phyloP scores from a whole-genome alignment of 768 basidiomycete genomes.

The Arthromyces matolae region DNA sequence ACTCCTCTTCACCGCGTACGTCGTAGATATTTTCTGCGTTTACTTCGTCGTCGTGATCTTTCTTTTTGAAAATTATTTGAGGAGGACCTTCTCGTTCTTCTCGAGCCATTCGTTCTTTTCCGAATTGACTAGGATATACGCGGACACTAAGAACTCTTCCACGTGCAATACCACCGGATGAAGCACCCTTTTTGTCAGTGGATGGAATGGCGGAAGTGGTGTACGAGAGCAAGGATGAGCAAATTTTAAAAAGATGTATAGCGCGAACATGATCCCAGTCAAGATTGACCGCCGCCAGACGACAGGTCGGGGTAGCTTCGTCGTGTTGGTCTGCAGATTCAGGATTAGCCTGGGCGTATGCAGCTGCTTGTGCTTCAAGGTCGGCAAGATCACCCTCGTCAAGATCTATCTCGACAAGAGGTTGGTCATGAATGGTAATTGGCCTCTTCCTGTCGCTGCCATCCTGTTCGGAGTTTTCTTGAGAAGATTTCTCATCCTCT shows the following conservation, averaged over 20 bases:
- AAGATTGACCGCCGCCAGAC: slow-evolving; percentile 90
- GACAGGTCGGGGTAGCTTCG: slow-evolving; percentile 51
- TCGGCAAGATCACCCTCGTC: slow-evolving; percentile 72
- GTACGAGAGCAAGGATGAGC: slow-evolving; percentile 77
- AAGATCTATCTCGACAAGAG: slow-evolving; percentile 65
- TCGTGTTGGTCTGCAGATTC: slow-evolving; percentile 35
- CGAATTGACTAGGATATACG: slow-evolving; percentile 93
- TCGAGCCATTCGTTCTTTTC: slow-evolving; percentile 76
- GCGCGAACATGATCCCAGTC: slow-evolving; percentile 98
- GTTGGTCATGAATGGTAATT: slow-evolving; percentile 34
- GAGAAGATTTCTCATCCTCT: slow-evolving; percentile 33
- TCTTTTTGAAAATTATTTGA: slow-evolving; percentile 70
- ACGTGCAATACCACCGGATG: slow-evolving; percentile 36
- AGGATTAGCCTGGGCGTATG: slow-evolving; percentile 49
- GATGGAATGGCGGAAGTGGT: slow-evolving; percentile 41
- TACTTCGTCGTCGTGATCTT: slow-evolving; percentile 41
- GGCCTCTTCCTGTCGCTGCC: slow-evolving; percentile 43
- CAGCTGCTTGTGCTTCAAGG: slow-evolving; percentile 71
- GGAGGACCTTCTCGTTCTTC: slow-evolving; percentile 94
- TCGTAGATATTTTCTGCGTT: slow-evolving; percentile 65
- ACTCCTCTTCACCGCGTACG: slow-evolving; percentile 68
- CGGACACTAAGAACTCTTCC: slow-evolving; percentile 75
- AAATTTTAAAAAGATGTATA: slow-evolving; percentile 86
- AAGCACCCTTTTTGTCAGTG: slow-evolving; percentile 15
- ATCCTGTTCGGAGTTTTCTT: slow-evolving; percentile 27